These are phyloP conservation scores for Verticillium dahliae DNA, from an alignment of 2,329 filamentous ascomycete genomes.

Conservation along the genomic window DNA sequence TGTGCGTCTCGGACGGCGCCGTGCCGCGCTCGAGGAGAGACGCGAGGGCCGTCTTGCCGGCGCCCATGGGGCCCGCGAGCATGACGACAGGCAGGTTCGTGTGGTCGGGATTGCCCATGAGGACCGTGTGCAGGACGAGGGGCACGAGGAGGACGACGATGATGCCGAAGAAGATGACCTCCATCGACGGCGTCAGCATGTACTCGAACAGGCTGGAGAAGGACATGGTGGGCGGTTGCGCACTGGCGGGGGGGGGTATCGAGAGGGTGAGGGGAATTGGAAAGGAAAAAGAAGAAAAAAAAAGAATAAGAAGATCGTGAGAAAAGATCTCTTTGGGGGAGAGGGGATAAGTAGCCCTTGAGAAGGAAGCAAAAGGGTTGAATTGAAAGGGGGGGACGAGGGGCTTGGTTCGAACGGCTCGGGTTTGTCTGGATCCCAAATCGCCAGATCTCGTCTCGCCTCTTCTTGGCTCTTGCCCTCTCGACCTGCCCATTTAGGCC, in stretches of 20 bases:
- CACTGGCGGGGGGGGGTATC: conserved; percentile 8
- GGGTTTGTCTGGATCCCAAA: not conserved
- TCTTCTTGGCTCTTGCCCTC: not conserved
- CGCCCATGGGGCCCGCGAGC: conserved; percentile 71
- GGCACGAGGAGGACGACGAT: conserved; percentile 68
- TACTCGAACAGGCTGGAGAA: conserved; percentile 38
- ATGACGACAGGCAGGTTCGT: conserved; percentile 69
- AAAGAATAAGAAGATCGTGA: conserved; percentile 4
- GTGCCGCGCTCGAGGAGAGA: conserved; percentile 60
- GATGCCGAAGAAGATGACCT: conserved; percentile 61
- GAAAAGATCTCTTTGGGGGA: not conserved
- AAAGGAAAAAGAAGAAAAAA: conserved; percentile 4
- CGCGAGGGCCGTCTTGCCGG: conserved; percentile 84
- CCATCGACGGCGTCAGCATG: conserved; percentile 51
- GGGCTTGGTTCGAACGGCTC: not conserved
- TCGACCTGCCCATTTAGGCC: not conserved
- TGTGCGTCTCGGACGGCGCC: conserved; percentile 41
- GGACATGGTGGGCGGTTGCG: conserved; percentile 23
- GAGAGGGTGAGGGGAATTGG: conserved; percentile 4
- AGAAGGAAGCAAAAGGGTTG: not conserved
- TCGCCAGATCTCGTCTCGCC: not conserved
- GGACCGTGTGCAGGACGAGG: conserved; percentile 67
- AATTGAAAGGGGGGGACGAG: not conserved
- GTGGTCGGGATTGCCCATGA: conserved; percentile 62
- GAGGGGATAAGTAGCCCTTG: not conserved